Evolutionary conservation across 164 flowering plant genomes (phyloP), one percentile per base, ranked within the genome.

Genomic region (Houttuynia cordata): DNA sequence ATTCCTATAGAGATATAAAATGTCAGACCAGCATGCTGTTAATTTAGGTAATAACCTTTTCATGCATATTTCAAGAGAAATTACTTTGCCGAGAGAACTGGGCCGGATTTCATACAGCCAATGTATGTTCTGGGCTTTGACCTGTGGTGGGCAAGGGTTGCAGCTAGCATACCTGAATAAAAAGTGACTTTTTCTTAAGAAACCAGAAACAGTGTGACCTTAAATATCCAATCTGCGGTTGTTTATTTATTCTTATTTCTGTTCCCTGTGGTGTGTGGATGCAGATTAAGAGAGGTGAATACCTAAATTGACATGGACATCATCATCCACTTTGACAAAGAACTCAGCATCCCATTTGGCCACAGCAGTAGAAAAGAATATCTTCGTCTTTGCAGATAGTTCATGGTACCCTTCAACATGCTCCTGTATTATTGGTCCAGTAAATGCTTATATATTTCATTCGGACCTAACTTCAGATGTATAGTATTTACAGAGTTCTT

Each of bases 81-180:
- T 75, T 91, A 88, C 97, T 82, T 88, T 62, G 78, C 84, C 42
- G 90, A 47, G 67, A 91, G 89, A 71, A 91, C 96, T 40, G 95
- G 98, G 67, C 96, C 98, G 70, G 96, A 91, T 71, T 91, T 91
- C 98, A 91, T 91, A 68, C 98, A 88, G 23, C 96, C 98, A 51
- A 91, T 79, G 69, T 91, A 91, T 21, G 87, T 79, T 69, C 98
- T 77, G 19, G 95, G 95, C 70, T 91, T 91, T 53, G 93, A 74
- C 20, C 86, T 84, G 65, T 87, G 91, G 37, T 79, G 91, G 39
- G 87, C 84, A 61, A 91, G 93, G 57, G 88, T 87, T 39, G 87
- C 67, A 39, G 85, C 95, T 17, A 91, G 75, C 82, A 80, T 79
- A 68, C 96, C 98, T 88, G 58, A n/a, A 76, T 15, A 59, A 17